A percentile compares a stretch with the other conserved stretches of the same genome.
phyloP scores from a whole-genome alignment of 1,139 yeast species.

The Debaryomyces robertsiae region DNA sequence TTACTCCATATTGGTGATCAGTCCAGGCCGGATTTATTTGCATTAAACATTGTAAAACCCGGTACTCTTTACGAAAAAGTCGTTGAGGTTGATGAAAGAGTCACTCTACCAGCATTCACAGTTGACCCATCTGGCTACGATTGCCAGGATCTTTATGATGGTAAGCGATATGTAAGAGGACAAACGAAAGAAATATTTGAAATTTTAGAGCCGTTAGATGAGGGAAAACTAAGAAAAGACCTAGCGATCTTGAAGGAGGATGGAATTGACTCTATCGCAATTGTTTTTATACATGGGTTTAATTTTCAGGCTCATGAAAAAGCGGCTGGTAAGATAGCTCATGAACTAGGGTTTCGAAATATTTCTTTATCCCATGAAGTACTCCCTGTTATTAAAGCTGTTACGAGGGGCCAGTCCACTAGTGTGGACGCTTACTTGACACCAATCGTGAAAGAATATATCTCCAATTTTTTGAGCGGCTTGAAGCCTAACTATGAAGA shows the following conservation, averaged over 20 bases:
- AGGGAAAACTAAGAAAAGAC: constrained; percentile 8
- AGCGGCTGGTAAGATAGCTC: constrained; percentile 13
- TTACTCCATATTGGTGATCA: constrained; percentile 31
- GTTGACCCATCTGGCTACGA: constrained; percentile 22
- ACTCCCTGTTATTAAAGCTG: constrained; percentile 20
- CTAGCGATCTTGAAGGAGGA: constrained; percentile 13
- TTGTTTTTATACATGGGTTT: constrained; percentile 18
- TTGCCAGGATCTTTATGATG: background rate
- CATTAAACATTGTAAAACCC: constrained; percentile 22
- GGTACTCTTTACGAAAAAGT: constrained; percentile 22
- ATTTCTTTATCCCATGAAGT: constrained; percentile 16
- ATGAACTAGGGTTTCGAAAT: constrained; percentile 16
- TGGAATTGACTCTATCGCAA: constrained; percentile 13
- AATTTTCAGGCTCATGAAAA: constrained; percentile 17
- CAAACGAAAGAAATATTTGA: constrained; percentile 16
- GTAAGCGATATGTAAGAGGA: constrained; percentile 9
- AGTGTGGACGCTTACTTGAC: constrained; percentile 20
- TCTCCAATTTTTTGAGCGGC: constrained; percentile 16
- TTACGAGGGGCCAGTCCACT: constrained; percentile 16
- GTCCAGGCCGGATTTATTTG: constrained; percentile 25
- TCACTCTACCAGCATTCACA: constrained; percentile 22
- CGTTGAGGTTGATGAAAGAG: constrained; percentile 19
- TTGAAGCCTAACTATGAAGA: constrained; percentile 25
- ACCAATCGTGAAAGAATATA: constrained; percentile 17
- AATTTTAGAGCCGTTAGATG: constrained; percentile 14